phyloP scores from a whole-genome alignment of 768 basidiomycete species.

The Phylloporus sp. region DNA sequence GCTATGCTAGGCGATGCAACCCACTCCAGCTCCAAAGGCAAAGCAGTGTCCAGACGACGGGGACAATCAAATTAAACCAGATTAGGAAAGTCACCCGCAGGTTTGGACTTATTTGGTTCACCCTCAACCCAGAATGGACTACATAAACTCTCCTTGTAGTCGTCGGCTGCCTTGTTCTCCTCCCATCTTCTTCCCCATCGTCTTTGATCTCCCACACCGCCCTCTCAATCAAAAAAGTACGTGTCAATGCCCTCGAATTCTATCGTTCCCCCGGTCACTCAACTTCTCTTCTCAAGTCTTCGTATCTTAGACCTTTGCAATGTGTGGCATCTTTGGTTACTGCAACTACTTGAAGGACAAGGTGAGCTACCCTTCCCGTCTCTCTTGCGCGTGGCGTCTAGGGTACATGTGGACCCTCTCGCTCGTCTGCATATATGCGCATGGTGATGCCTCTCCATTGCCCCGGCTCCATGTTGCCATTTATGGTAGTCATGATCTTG shows the following conservation, averaged over 20 bases:
- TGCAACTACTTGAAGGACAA: slow-evolving; percentile 94
- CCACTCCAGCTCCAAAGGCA: slow-evolving; percentile 6
- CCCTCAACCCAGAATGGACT: slow-evolving; percentile 29
- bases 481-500: slow-evolving; percentile 14
- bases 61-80: slow-evolving; percentile 6
- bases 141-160: slow-evolving; percentile 29
- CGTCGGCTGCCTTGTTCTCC: slow-evolving; percentile 4
- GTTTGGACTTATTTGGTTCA: slow-evolving; percentile 30
- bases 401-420: too few species aligned
- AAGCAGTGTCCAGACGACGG: slow-evolving; percentile 16
- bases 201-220: slow-evolving; percentile 5
- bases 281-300: slow-evolving; percentile 4
- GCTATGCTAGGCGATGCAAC: slow-evolving; percentile 11
- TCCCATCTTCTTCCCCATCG: slow-evolving; percentile 22
- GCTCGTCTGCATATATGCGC: slow-evolving; percentile 4
- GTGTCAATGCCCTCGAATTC: not conserved
- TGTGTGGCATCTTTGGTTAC: slow-evolving; percentile 98
- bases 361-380: slow-evolving; percentile 41
- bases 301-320: slow-evolving; percentile 27
- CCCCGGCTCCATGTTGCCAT: slow-evolving; percentile 10
- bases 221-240: slow-evolving; percentile 3
- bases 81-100: slow-evolving; percentile 7
- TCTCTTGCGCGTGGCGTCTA: not conserved
- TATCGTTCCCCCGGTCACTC: not conserved
- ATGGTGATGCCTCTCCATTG: not conserved